Conservation (phyloP, 1,284 basidiomycete species). For the Ceratobasidium sp. region DNA sequence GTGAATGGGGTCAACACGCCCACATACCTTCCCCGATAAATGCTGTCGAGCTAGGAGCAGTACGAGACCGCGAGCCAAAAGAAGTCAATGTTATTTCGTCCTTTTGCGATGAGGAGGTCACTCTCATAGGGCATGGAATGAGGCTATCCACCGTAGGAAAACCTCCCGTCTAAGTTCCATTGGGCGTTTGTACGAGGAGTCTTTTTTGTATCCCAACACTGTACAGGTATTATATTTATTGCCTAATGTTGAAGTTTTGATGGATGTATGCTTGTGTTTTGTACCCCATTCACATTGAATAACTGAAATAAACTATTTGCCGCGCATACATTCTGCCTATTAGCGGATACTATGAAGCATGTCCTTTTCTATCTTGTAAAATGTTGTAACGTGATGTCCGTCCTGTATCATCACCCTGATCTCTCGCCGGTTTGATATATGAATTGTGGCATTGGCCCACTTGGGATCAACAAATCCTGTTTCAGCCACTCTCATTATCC, state of each 20-base stretch:
- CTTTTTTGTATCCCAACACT: no score
- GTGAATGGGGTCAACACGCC: conserved; percentile 30
- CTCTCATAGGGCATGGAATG: background rate
- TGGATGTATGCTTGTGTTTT: background rate
- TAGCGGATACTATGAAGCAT: conserved; percentile 20
- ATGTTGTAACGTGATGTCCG: conserved; percentile 26
- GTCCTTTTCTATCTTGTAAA: conserved; percentile 24
- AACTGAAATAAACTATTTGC: background rate
- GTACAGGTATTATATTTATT: no score
- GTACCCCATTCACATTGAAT: no score
- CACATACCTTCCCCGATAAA: background rate
- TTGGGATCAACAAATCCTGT: conserved; percentile 34
- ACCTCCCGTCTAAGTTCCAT: background rate
- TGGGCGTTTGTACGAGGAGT: no score
- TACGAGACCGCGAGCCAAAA: background rate
- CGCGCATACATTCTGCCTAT: conserved; percentile 6
- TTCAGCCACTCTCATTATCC: conserved; percentile 30
- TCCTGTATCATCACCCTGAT: conserved; percentile 23
- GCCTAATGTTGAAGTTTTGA: no score
- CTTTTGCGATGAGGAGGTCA: conserved; percentile 12
- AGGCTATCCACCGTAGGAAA: background rate
- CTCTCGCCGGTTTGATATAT: conserved; percentile 17
- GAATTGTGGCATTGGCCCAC: conserved; percentile 35
- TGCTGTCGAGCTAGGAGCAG: conserved; percentile 4
- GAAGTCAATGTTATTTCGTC: conserved; percentile 12